A percentile compares a stretch with the other conserved stretches of the same genome.
Evolutionary conservation across 1,284 basidiomycete genomes (phyloP).

Genomic region (Boletus sp.): DNA sequence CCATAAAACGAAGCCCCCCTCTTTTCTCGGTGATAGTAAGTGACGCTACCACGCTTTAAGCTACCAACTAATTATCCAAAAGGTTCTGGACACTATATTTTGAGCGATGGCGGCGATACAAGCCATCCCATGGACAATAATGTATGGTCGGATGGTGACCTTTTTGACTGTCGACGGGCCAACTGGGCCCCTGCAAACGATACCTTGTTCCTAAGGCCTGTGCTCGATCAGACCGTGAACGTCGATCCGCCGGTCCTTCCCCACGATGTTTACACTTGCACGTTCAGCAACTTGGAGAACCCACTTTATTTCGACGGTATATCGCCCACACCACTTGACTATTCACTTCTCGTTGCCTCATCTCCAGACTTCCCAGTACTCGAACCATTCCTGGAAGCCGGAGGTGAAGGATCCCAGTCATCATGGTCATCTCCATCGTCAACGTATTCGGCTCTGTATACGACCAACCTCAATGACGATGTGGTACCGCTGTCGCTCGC

Average conservation of each 20-base stretch:
- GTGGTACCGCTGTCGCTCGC: conserved; percentile 7
- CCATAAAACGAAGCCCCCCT: conserved; percentile 6
- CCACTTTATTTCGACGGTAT: conserved; percentile 8
- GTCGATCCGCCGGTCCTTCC: conserved; percentile 1
- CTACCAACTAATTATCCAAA: conserved; percentile 10
- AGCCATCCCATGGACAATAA: conserved; percentile 1
- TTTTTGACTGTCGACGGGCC: conserved; percentile 7
- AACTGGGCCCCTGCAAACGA: conserved; percentile 4
- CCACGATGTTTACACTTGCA: conserved; percentile 5
- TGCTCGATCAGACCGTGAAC: conserved; percentile 7
- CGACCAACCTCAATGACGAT: conserved; percentile 8
- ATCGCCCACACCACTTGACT: conserved; percentile 6
- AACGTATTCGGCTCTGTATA: conserved; percentile 16
- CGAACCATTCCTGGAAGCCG: conserved; percentile 16
- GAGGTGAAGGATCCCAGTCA: conserved; percentile 22
- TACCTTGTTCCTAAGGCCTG: background rate
- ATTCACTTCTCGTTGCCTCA: conserved; percentile 10
- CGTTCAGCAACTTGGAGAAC: conserved; percentile 2
- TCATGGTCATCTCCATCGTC: conserved; percentile 30
- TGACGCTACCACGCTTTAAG: background rate
- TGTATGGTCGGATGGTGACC: conserved; percentile 7
- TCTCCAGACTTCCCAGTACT: conserved; percentile 11
- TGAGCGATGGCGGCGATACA: background rate
- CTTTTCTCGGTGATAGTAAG: conserved; percentile 17
- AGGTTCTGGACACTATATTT: conserved; percentile 13